Evolutionary conservation across 495 filamentous ascomycete genomes (phyloP).

Genomic region (Aspergillus bertholletiae): DNA sequence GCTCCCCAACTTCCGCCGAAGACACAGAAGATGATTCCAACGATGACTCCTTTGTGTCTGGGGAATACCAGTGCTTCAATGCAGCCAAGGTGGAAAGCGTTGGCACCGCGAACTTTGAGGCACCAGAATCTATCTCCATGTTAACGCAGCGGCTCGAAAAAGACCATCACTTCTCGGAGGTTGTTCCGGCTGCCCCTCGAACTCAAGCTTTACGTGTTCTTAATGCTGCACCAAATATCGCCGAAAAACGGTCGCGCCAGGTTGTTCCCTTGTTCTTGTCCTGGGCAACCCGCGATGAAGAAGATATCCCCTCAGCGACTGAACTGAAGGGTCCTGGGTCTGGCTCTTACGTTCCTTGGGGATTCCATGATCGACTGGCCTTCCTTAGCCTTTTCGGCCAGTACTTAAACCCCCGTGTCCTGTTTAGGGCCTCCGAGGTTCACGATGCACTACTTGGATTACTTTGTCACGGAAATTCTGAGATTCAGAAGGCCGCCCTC

Average conservation of each 20-base stretch:
- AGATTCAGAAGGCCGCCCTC: constrained; percentile 79
- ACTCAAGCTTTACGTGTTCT: constrained; percentile 79
- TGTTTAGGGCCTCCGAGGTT: constrained; percentile 76
- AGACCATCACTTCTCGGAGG: constrained; percentile 27
- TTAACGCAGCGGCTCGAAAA: constrained; percentile 32
- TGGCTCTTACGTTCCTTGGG: constrained; percentile 37
- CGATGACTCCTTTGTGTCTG: constrained; percentile 26
- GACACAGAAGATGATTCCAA: constrained; percentile 24
- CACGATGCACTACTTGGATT: constrained; percentile 68
- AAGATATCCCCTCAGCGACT: constrained; percentile 37
- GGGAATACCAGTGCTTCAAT: constrained; percentile 80
- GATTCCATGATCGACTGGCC: constrained; percentile 72
- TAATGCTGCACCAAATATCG: constrained; percentile 64
- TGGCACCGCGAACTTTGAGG: constrained; percentile 29
- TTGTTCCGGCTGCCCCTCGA: constrained; percentile 50
- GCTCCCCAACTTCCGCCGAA: constrained; percentile 27
- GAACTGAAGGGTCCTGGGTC: constrained; percentile 15
- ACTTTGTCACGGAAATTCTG: constrained; percentile 80
- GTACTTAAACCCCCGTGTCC: constrained; percentile 77
- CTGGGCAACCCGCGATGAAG: constrained; percentile 59
- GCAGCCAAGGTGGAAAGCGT: constrained; percentile 52
- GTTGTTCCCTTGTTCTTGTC: constrained; percentile 82
- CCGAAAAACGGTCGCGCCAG: constrained; percentile 79
- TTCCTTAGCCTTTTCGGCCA: constrained; percentile 79
- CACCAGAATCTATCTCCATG: constrained; percentile 14